Evolutionary conservation across 768 basidiomycete genomes (phyloP), one percentile per base, ranked within the genome.

Genomic region (Hypsizygus marmoreus): DNA sequence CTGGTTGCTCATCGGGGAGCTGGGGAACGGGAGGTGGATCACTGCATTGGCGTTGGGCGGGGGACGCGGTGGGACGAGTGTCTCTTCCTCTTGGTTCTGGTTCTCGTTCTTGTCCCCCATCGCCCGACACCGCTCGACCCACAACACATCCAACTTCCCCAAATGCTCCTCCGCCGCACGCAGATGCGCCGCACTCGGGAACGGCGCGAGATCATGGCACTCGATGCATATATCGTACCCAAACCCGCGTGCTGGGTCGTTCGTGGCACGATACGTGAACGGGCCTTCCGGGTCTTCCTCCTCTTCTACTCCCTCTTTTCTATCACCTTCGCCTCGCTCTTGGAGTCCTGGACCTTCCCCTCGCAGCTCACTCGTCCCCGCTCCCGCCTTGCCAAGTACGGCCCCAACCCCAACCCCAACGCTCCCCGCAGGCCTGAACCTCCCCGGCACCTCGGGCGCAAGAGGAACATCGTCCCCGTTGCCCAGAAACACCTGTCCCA

Each of bases 171-270:
- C 88, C 6, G 85, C 87, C 3, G 81, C 82, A 40, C 81, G 75
- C 28, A 91, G 64, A 56, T 88, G 84, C 26, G 78, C 72, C 0
- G 73, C 46, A n/a, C 74, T 73, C 0, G 91, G 88, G 63, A 88
- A 86, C 11, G 84, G 82, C 2, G 89, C 88, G 25, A 80, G 70
- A 53, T 94, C 90, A 58, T 89, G 86, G 59, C 89, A 91, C 67
- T 95, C 91, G 50, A 95, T 79, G 62, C 91, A 94, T 32, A 95
- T 80, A 58, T 92, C 86, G 59, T 84, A 93, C 12, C 88, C 89
- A 48, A 76, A 70, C 25, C 82, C 84, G n/a, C 69, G 56, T 22
- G 51, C 52, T 1, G 76, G 75, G 46, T 72, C 63, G 52, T 78
- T 79, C 29, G 71, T 74, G 14, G 56, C 50, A 4, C 44, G 34